Base-by-base conservation (phyloP, 345 rosid genomes). In the Sisymbrium altissimum region DNA sequence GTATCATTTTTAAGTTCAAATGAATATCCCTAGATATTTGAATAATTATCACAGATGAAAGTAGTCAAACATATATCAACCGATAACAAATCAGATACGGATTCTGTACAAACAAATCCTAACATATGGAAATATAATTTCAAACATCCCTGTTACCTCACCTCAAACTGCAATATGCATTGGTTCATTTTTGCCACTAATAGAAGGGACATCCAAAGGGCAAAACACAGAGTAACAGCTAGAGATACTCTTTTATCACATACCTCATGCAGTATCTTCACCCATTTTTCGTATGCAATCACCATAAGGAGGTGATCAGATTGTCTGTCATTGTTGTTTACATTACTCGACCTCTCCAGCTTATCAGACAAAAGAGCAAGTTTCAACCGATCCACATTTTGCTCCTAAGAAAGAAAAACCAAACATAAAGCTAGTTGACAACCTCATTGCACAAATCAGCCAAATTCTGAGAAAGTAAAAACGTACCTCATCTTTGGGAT, bases 221-320 rank as follows among this genome's bases (percentile, higher is more conserved):
- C 15, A 13, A 49, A 49, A 10, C 2, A 52, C 56, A 9, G 35
- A 53, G 36, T 9, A 3, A 15, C 58, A 53, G 58, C 10, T 53
- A 13, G 17, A 23, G 35, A 53, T 25, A 13, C 35, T 14, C 35
- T 53, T 35, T 57, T 62, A 50, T 35, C 69, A 76, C 89, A 64
- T 50, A 90, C 97, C 97, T 93, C 89, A 2, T 62, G 78, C 70
- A 87, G 79, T 81, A 86, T 83, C 79, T 75, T 87, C 79, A 83
- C 88, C 97, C 98, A 93, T 76, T 84, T 90, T 66, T 77, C 78
- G 68, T 93, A 93, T n/a, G 95, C 89, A 76, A 87, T 83, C 90
- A 85, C 82, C 98, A 93, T 84, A 55, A 87, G 32, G 58, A 93
- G 78, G 77, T 93, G 98, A 82, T 90, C 97, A 18, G 98, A 93